Evolutionary conservation across 805 yeast species (phyloP).

Genomic region (Schwanniomyces occidentalis): DNA sequence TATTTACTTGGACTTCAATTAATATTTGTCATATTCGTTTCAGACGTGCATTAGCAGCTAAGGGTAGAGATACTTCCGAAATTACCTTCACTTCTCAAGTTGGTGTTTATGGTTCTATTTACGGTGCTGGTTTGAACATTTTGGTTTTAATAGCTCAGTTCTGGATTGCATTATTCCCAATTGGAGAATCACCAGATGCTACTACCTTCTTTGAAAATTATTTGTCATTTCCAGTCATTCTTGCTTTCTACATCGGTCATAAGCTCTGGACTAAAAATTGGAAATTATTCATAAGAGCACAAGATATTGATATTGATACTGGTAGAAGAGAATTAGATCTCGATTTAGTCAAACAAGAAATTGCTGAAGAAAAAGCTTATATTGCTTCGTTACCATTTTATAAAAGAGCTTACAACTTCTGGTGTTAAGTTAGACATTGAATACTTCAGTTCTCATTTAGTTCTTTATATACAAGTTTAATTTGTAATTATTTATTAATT

Average conservation of each 20-base stretch:
- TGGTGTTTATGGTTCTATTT: conserved; percentile 67
- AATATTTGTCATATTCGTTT: conserved; percentile 45
- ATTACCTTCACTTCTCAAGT: conserved; percentile 64
- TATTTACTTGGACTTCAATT: conserved; percentile 53
- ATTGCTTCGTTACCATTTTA: conserved; percentile 34
- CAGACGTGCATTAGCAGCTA: conserved; percentile 60
- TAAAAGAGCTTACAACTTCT: conserved; percentile 31
- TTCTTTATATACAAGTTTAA: too few species aligned
- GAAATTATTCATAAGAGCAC: conserved; percentile 28
- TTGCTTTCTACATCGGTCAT: conserved; percentile 58
- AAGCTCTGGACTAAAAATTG: conserved; percentile 49
- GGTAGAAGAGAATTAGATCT: conserved; percentile 41
- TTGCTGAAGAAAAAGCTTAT: conserved; percentile 39
- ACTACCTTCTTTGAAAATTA: conserved; percentile 62
- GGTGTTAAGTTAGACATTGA: too few species aligned
- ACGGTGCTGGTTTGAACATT: conserved; percentile 58
- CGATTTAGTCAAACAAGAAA: conserved; percentile 39
- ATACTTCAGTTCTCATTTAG: too few species aligned
- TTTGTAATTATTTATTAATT: too few species aligned
- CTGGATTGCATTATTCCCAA: conserved; percentile 79
- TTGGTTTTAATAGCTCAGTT: conserved; percentile 73
- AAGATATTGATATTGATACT: conserved; percentile 37
- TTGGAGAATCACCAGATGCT: conserved; percentile 54
- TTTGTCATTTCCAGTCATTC: conserved; percentile 62
- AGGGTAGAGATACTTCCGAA: conserved; percentile 71